Evolutionary conservation across 2,329 filamentous ascomycete species (phyloP), one percentile per base, ranked within the genome.

Genomic region (Immersiporthe knoxdaviesiana): DNA sequence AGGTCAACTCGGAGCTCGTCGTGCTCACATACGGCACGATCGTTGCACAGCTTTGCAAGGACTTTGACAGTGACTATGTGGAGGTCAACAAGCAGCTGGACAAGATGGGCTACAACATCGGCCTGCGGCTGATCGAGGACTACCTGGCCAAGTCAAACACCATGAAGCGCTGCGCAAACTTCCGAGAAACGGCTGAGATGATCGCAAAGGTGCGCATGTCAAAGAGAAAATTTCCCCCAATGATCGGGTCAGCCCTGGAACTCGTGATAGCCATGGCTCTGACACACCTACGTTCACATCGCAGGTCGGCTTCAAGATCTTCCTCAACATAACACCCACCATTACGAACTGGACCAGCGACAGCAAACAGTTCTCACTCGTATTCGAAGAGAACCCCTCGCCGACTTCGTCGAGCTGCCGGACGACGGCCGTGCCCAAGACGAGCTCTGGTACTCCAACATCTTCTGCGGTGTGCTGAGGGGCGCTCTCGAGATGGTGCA

Each of bases 31-130:
- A 99, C 80, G 96, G 96, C 77, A 98, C 96, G 32, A 97, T 99
- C 72, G 96, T 99, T 68, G 92, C 94, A 68, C 95, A 98, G 80
- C 85, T 99, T 73, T 98, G 95, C 84, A 95, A 95, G 80, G 96
- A 99, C 83, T 97, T 95, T 79, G 94, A 97, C 75, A 90, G 89
- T 76, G 93, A 98, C 82, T 99, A 99, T 78, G 85, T 88, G 65
- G 94, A 98, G 79, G 95, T 99, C 78, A 99, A 99, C 83, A 94
- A 95, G 80, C 96, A 99, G 80, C 87, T 99, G 59, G 96, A 99
- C 78, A 97, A 95, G 82, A 99, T 99, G 96, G 96, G 96, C 67
- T 97, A 98, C 83, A 98, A 98, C 77, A 99, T 99, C 73, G 96
- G 96, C 37, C 85, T 98, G 77, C 92, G 96, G 50, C 83, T 99